phyloP scores from a whole-genome alignment of 306 rosid species.

The Corylus avellana region DNA sequence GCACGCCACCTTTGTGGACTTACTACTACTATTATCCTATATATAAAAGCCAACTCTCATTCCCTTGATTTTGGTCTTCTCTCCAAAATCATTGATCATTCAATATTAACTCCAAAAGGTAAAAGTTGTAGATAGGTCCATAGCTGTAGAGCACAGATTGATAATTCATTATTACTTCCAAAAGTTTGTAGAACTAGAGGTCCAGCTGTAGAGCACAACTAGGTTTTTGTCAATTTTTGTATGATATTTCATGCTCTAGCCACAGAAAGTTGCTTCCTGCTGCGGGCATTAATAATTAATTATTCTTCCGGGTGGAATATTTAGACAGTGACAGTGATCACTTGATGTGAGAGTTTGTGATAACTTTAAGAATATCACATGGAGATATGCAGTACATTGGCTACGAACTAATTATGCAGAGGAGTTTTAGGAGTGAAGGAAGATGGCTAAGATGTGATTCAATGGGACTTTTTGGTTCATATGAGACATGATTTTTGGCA shows the following conservation, averaged over 20 bases:
- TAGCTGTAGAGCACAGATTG: background rate
- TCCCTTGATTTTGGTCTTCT: background rate
- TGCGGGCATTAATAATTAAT: background rate
- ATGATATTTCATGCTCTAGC: background rate
- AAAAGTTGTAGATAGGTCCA: slow-evolving; percentile 13
- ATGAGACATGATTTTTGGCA: too few relatives aligned
- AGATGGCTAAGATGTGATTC: too few relatives aligned
- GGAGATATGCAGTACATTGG: background rate
- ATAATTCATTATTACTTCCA: too few relatives aligned
- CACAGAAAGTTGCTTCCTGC: background rate
- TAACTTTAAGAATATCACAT: background rate
- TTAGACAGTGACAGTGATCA: background rate
- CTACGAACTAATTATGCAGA: background rate
- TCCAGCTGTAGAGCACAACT: background rate
- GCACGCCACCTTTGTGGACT: slow-evolving; percentile 15
- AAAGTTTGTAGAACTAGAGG: too few relatives aligned
- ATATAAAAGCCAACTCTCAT: too few relatives aligned
- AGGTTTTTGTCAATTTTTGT: background rate
- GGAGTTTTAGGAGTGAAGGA: too few relatives aligned
- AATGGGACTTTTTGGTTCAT: too few relatives aligned
- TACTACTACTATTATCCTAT: background rate
- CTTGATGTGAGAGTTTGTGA: background rate
- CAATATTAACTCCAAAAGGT: background rate
- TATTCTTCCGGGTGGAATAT: background rate
- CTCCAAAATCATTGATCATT: background rate